A percentile compares a stretch with the other conserved stretches of the same genome.
These are phyloP conservation scores for Colletotrichum siamense DNA, from an alignment of 2,329 filamentous ascomycete genomes.

Conservation along the genomic window DNA sequence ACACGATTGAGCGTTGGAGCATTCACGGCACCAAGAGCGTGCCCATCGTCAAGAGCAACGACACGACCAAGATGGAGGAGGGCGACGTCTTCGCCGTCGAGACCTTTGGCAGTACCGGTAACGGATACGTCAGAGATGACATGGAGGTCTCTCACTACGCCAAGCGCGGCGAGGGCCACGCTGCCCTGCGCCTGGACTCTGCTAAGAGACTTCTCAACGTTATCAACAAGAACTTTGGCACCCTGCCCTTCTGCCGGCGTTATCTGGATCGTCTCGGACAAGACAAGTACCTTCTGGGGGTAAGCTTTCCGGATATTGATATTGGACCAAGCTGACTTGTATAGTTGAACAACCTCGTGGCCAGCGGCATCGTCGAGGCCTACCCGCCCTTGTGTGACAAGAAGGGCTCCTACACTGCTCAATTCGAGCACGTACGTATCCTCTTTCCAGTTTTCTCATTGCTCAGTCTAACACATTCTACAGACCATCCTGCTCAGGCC, in stretches of 20 bases:
- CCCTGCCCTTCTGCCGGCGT: constrained; percentile 86
- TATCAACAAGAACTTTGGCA: constrained; percentile 97
- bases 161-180: constrained; percentile 74
- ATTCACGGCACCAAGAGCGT: constrained; percentile 84
- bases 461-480: constrained; percentile 10
- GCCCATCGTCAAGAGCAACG: constrained; percentile 77
- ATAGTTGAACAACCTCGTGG: constrained; percentile 85
- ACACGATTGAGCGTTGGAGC: constrained; percentile 77
- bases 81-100: constrained; percentile 84
- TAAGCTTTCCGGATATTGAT: constrained; percentile 51
- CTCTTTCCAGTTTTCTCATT: background rate
- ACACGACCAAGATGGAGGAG: constrained; percentile 86
- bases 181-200: constrained; percentile 77
- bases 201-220: constrained; percentile 85
- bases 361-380: constrained; percentile 82
- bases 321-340: constrained; percentile 26
- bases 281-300: constrained; percentile 91
- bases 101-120: constrained; percentile 82
- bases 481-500: constrained; percentile 80
- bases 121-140: constrained; percentile 77
- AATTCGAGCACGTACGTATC: constrained; percentile 86
- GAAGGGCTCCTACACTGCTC: constrained; percentile 93
- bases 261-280: constrained; percentile 93
- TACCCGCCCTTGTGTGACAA: constrained; percentile 91
- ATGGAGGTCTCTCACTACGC: constrained; percentile 91